Base-by-base conservation (phyloP, 345 rosid species). In the Clausena lansium region DNA sequence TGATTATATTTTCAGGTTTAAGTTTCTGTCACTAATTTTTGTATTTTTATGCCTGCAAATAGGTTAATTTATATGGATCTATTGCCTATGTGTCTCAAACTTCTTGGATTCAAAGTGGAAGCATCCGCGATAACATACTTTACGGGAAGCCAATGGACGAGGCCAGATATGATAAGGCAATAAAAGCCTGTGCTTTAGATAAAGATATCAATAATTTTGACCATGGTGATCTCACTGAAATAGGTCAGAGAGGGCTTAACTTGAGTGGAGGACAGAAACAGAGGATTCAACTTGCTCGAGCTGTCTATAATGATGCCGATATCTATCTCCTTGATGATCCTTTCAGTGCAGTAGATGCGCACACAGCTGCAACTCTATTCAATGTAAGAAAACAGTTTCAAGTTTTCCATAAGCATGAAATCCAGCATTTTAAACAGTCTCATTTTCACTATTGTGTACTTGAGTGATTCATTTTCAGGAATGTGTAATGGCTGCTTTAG, bases 231-330 rank as follows among this genome's bases (percentile, higher is more conserved):
- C 89, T 88, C 67, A 93, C 94, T 2, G 94, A 91, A 80, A 91
- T 93, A 75, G 94, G 98, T 71, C 93, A 93, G 80, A 85, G 98
- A 84, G 96, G 96, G 58, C 85, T 93, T 78, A 91, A 93, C 86
- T 79, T 91, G 93, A 93, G 98, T n/a, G 96, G 98, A 73, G 98
- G 98, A 73, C 98, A 93, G 86, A 93, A 90, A 78, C 96, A 91
- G 81, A 85, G 98, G 80, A 89, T 93, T 80, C 94, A 91, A 83
- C 89, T 93, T 39, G 96, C 94, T 8, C 88, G 98, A 35, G 98
- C 93, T 6, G 87, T 91, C 77, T 93, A 93, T 38, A 89, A 85
- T 0, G 91, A 93, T 41, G 94, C 93, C 4, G 92, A 91, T 79
- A 87, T 90, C 64, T 91, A 90, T 81, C 91, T 91, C 9, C 92